Evolutionary conservation across 2,329 filamentous ascomycete genomes (phyloP).

Genomic region (Ciborinia camelliae): DNA sequence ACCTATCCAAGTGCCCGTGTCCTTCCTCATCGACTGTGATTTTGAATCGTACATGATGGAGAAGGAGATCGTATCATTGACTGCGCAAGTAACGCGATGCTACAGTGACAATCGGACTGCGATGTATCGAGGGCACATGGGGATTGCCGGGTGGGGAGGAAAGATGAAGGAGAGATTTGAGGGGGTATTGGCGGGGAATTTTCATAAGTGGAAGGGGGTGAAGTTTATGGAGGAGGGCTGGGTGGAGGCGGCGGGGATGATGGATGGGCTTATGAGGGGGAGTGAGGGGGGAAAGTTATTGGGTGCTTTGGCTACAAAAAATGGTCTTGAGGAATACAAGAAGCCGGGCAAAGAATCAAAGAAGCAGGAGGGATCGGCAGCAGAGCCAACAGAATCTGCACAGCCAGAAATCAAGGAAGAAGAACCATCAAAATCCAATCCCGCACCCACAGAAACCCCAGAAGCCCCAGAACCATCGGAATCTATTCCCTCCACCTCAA

Average conservation of each 20-base stretch:
- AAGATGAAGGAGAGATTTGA: slow-evolving; percentile 76
- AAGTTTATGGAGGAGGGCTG: slow-evolving; percentile 73
- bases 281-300: slow-evolving; percentile 54
- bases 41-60: slow-evolving; percentile 90
- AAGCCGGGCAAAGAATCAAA: slow-evolving; percentile 1
- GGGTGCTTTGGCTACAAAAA: slow-evolving; percentile 41
- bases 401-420: background rate
- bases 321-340: slow-evolving; percentile 12
- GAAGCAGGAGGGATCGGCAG: background rate
- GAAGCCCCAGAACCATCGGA: background rate
- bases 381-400: background rate
- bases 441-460: background rate
- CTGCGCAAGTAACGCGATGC: slow-evolving; percentile 76
- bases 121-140: slow-evolving; percentile 66
- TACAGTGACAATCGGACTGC: slow-evolving; percentile 84
- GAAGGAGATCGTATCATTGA: slow-evolving; percentile 78
- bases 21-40: slow-evolving; percentile 84
- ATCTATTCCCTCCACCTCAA: slow-evolving; percentile 66
- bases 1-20: slow-evolving; percentile 64
- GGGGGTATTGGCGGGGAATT: slow-evolving; percentile 64
- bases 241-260: slow-evolving; percentile 60
- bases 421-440: background rate
- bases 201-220: slow-evolving; percentile 77
- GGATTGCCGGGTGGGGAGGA: slow-evolving; percentile 74
- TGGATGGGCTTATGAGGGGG: slow-evolving; percentile 64